Base-by-base conservation (phyloP, 495 filamentous ascomycete genomes). In the Xylaria castorea region DNA sequence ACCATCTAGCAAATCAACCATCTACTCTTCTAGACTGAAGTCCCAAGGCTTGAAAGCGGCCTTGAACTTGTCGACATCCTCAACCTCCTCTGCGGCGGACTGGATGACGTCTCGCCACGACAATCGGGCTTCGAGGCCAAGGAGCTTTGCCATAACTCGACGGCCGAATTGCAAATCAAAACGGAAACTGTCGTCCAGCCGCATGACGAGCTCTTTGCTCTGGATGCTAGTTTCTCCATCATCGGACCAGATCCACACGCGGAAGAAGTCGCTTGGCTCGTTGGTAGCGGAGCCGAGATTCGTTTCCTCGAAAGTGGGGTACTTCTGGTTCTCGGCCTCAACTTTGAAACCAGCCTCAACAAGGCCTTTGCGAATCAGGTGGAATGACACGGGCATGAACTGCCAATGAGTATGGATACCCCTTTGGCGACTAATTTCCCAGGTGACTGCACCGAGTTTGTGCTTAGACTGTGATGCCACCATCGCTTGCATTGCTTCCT, bases 341-440 rank as follows among this genome's bases (percentile, higher is more conserved):
- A 94, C 92, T 70, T 90, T 89, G 85, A 97, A 97, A 0, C 89
- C 94, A 0, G 92, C 93, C 76, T 94, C 92, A 9, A 97, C 92
- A 1, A 95, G 84, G 0, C 91, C 91, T 53, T 89, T 87, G 12
- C 77, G 79, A 51, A 97, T 85, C 30, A 93, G 80, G 14, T 90
- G 85, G 0, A 85, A 78, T 0, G 92, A 87, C 1, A 97, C 86
- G 2, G 96, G 95, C 40, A 98, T 85, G 76, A 97, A 95, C 84
- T 99, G 96, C 96, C 95, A 98, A 77, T 97, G 96, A 0, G 88
- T 85, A 78, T 99, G 96, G 66, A 98, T 91, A 30, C 94, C 93
- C 14, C 86, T 85, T 3, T 82, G 83, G 22, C 94, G 89, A 76
- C 89, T 93, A 74, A 99, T 91, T 82, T 98, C 95, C 88, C 94